Evolutionary conservation across 192 early-diverging fungal genomes (phyloP), one percentile per base, ranked within the genome.

Genomic region (Powellomyces hirtus): DNA sequence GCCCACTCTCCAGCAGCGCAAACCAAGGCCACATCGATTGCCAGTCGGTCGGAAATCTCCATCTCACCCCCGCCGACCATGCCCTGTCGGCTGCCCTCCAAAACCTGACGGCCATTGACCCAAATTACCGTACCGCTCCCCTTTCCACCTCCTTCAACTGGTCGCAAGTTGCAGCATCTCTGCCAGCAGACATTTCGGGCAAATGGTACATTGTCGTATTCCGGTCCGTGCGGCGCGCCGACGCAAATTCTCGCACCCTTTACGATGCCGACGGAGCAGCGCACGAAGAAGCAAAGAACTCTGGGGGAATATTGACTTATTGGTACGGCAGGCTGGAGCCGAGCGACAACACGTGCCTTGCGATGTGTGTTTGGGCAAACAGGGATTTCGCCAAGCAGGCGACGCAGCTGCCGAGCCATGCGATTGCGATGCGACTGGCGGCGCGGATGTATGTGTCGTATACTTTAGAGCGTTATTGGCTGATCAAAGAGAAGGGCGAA

Each of bases 201-300:
- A 71, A 68, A 10, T 84, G 79, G 79, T 84, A 77, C 55, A 60
- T 84, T 40, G 82, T 84, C 49, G 82, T 71, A 6, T 84, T 84
- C 59, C 74, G 82, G 13, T 70, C 64, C 45, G 63, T 81, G 3
- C 66, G 82, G 18, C 70, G 67, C 34, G 64, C 52, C 4, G 16
- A 67, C 31, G 82, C 82, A 8, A 69, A 84, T 51, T 24, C 64
- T 26, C 38, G 62, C 18, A 33, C 59, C 37, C 52, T 84, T 1
- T 84, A 77, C 50, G 75, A 84, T 18, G 82, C 82, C 2, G 82
- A 84, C 52, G 62, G 22, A 14, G 44, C 58, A 22, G 79, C 82
- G 7, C 82, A 84, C 34, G 70, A 79, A 31, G 82, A 84, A 61
- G 82, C 82, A 2, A 59, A 64, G 6, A 65, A 75, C 51, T 73